phyloP scores from a whole-genome alignment of 768 basidiomycete genomes.

The Rhizopogon roseolus region DNA sequence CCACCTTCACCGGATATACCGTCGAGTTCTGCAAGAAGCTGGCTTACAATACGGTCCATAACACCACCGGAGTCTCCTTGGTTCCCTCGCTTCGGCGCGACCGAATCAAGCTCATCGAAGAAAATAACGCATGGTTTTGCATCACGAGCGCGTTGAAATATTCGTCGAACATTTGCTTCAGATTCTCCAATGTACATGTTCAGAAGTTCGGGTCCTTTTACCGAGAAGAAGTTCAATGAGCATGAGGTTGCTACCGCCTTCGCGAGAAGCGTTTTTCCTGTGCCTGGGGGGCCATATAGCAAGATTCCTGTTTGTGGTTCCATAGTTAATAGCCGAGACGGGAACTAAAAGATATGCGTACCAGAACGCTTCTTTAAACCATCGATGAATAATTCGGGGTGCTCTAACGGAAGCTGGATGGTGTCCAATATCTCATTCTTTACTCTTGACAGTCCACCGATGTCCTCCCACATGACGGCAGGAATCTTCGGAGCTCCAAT shows the following conservation, averaged over 20 bases:
- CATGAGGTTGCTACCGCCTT: conserved; percentile 97
- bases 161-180: conserved; percentile 91
- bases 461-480: conserved; percentile 93
- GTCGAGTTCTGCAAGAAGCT: conserved; percentile 89
- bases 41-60: conserved; percentile 97
- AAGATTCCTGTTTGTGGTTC: conserved; percentile 58
- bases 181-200: conserved; percentile 99
- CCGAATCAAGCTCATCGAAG: conserved; percentile 93
- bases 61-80: conserved; percentile 97
- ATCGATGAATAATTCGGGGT: conserved; percentile 84
- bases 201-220: conserved; percentile 92
- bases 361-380: conserved; percentile 96
- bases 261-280: conserved; percentile 91
- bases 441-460: conserved; percentile 84
- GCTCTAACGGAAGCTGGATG: conserved; percentile 85
- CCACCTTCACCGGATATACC: conserved; percentile 72
- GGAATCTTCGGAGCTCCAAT: conserved; percentile 99
- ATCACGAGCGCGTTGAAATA: conserved; percentile 89
- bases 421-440: conserved; percentile 95
- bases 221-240: conserved; percentile 93
- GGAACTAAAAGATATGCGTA: conserved; percentile 20
- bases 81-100: conserved; percentile 91
- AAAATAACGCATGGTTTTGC: conserved; percentile 94
- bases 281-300: conserved; percentile 93
- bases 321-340: neutral